Evolutionary conservation across 2,329 filamentous ascomycete species (phyloP), one percentile per base, ranked within the genome.

Genomic region (Colletotrichum gigasporum): DNA sequence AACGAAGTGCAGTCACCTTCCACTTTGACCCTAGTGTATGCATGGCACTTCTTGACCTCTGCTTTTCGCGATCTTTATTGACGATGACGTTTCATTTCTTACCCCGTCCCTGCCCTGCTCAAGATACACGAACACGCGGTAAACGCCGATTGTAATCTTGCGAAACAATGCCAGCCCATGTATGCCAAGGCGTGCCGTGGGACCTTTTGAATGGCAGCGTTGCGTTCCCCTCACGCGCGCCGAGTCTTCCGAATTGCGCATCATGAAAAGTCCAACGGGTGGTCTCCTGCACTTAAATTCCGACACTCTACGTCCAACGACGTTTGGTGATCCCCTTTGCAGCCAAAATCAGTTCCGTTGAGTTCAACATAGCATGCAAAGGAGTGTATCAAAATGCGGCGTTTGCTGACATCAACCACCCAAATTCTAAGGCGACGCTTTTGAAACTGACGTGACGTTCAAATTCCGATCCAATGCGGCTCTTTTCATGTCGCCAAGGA

Each of bases 1-100:
- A 63, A 32, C 24, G 7, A 28, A 26, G 3, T 14, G 12, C 5
- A 5, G 8, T 39, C 20, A 63, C 59, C 59, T 63, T 63, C 59
- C 59, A 20, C 2, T 51, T 63, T 44, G 35, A 63, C 28, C n/a
- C 45, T 63, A 63, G 59, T 37, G 16, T 44, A 45, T 57, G 59
- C 59, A 63, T 58, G 59, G 59, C 53, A 37, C 30, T 30, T 58
- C 34, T 50, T 28, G 32, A 24, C 28, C 16, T 44, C 22, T 4
- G 14, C 14, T 32, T 22, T 34, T 51, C 37, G 53, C 28, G 44
- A 58, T 58, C 16, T 30, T 57, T 12, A 32, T 51, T 39, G 59
- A 51, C 4, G 12, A 58, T 51, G 55, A 51, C 28, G 30, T 45
- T 45, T 60, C 26, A n/a, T 9, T 16, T 24, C 39, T 20, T 11